A percentile compares a stretch with the other conserved stretches of the same genome.
These are phyloP conservation scores for Candida coquimbonensis DNA, from an alignment of 805 yeast genomes.

Conservation along the genomic window DNA sequence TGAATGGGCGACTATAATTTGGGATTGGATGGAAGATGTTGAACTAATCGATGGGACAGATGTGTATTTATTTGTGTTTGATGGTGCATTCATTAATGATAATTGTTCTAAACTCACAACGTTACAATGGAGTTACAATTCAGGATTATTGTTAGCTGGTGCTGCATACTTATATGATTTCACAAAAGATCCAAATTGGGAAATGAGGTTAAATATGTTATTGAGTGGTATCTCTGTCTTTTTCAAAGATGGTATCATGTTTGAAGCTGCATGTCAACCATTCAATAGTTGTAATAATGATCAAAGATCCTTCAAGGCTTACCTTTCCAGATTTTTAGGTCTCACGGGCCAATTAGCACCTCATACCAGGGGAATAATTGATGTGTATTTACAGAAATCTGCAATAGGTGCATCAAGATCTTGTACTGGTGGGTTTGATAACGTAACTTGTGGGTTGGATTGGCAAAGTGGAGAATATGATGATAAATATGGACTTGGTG, in stretches of 20 bases:
- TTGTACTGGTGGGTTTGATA: constrained; percentile 84
- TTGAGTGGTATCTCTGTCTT: constrained; percentile 50
- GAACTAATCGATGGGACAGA: constrained; percentile 28
- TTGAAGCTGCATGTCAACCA: constrained; percentile 80
- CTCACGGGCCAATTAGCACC: constrained; percentile 70
- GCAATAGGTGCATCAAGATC: constrained; percentile 72
- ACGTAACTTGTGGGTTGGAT: constrained; percentile 80
- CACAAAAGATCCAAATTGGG: constrained; percentile 65
- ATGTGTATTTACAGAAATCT: constrained; percentile 34
- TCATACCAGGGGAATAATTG: constrained; percentile 27
- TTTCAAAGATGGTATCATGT: constrained; percentile 52
- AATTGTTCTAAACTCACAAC: constrained; percentile 57
- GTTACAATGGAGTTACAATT: constrained; percentile 82
- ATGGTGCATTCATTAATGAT: constrained; percentile 52
- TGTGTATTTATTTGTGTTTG: constrained; percentile 39
- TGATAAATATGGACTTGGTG: constrained; percentile 75
- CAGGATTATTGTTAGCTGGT: constrained; percentile 73
- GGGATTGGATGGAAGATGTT: constrained; percentile 69
- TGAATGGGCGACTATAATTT: constrained; percentile 67
- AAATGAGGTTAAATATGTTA: constrained; percentile 46
- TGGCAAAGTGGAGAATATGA: constrained; percentile 74
- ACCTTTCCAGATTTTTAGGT: constrained; percentile 67
- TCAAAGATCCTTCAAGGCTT: constrained; percentile 90
- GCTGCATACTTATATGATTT: constrained; percentile 72
- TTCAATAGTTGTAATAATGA: constrained; percentile 63